Base-by-base conservation (phyloP, 2,329 filamentous ascomycete species). In the Fusarium fracticaudum region DNA sequence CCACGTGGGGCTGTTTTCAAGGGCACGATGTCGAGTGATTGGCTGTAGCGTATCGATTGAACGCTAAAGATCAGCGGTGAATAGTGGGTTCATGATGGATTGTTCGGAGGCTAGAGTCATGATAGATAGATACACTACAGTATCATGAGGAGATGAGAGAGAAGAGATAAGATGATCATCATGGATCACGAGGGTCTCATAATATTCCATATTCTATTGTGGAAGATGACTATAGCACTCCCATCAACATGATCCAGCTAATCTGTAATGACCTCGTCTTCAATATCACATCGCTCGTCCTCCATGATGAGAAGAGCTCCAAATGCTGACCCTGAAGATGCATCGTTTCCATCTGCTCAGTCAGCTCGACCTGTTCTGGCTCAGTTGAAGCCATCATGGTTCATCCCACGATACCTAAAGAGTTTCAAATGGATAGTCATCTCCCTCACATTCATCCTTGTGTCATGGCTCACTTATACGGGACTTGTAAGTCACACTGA, bases 1-100 rank as follows among this genome's bases (percentile, higher is more conserved):
- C 60, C 76, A 78, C 76, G 76, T 78, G 76, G 73, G 58, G 59
- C 48, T 22, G 20, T 41, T n/a, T 35, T 41, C 67, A 60, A 29
- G 26, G 43, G 35, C 48, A 78, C 74, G 76, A 66, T 78, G 74
- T 20, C 47, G 54, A 69, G 62, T 70, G 76, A 78, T 78, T 78
- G 76, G 76, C 48, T 48, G 41, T 43, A 62, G 64, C 64, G 64
- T 68, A 68, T 68, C 24, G 31, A 54, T 58, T 33, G 54, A 14
- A 9, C 33, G 26, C 57, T 68, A 68, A 43, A 51, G 64, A 68
- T 68, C 63, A 22, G 31, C 40, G 7, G 18, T 40, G 6, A 20
- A 38, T 10, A 38, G 57, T 59, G 57, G 57, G 64, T 45, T 54
- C 37, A 64, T 62, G 61, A 64, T 44, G 47, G 26, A 20, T 35